Evolutionary conservation across 2,329 filamentous ascomycete species (phyloP).

Genomic region (Ophiostoma piceae): DNA sequence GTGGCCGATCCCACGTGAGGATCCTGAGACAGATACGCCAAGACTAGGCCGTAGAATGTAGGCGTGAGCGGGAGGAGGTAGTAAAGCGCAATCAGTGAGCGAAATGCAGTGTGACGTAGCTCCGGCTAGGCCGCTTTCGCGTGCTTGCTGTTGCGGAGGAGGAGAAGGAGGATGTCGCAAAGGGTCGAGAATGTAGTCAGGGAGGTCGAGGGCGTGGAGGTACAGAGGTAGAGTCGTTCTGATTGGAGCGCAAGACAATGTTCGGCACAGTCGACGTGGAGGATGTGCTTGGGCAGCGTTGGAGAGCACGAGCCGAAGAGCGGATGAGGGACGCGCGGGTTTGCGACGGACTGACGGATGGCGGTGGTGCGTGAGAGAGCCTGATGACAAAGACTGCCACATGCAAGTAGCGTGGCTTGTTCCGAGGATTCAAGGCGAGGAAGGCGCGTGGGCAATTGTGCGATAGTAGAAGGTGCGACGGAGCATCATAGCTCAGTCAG

Average conservation of each 20-base stretch:
- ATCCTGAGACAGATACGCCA: neutral
- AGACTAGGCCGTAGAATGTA: neutral
- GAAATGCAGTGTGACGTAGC: constrained; percentile 3
- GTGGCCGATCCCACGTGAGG: neutral
- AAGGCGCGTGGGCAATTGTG: constrained; percentile 11
- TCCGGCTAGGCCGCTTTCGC: neutral
- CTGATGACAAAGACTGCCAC: constrained; percentile 3
- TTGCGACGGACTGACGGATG: neutral
- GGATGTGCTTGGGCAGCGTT: constrained; percentile 11
- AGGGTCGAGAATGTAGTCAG: neutral
- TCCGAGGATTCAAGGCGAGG: neutral
- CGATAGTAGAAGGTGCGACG: constrained; percentile 10
- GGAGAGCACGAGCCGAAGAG: neutral
- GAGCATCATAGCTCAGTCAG: neutral
- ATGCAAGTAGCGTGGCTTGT: neutral
- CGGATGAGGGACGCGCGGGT: neutral
- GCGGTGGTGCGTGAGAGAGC: neutral
- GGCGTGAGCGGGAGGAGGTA: neutral
- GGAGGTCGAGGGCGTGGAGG: neutral
- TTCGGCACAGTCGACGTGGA: neutral
- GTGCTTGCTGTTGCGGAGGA: neutral
- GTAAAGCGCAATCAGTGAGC: neutral
- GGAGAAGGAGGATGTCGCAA: neutral
- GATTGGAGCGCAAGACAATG: constrained; percentile 2
- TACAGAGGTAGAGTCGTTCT: neutral